Conservation (phyloP, 495 filamentous ascomycete species). For the Trichoderma reesei region DNA sequence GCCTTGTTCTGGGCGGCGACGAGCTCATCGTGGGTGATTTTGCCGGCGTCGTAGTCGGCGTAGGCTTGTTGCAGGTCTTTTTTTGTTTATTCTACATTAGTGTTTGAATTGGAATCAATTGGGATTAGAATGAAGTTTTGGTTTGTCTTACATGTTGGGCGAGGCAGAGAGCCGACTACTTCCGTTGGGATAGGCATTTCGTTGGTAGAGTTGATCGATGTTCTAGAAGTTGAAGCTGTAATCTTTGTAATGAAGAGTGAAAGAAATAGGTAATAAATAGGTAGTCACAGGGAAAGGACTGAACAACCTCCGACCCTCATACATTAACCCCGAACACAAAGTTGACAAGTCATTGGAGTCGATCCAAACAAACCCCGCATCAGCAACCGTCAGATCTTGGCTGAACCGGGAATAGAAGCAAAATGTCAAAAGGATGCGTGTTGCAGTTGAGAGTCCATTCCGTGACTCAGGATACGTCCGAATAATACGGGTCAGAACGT, state of each 20-base stretch:
- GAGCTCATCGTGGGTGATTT: neutral
- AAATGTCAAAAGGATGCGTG: neutral
- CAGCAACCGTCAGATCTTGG: neutral
- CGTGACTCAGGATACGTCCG: too few species aligned
- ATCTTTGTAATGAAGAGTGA: too few species aligned
- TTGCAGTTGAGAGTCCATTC: too few species aligned
- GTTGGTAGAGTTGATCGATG: neutral
- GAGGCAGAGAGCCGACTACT: neutral
- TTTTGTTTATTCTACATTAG: neutral
- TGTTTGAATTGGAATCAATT: too few species aligned
- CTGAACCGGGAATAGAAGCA: neutral
- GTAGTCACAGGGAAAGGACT: too few species aligned
- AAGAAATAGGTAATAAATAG: too few species aligned
- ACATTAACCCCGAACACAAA: too few species aligned
- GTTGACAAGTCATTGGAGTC: too few species aligned
- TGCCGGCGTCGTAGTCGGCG: neutral
- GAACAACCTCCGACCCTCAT: too few species aligned
- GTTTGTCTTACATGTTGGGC: neutral
- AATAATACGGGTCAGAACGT: too few species aligned
- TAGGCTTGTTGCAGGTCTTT: neutral
- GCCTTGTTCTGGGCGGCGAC: neutral
- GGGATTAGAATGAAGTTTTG: neutral
- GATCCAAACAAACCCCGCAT: neutral
- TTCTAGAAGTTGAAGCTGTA: too few species aligned
- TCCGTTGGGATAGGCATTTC: conserved; percentile 1